Conservation (phyloP, 306 rosid species). For the Pyrus pyrifolia region DNA sequence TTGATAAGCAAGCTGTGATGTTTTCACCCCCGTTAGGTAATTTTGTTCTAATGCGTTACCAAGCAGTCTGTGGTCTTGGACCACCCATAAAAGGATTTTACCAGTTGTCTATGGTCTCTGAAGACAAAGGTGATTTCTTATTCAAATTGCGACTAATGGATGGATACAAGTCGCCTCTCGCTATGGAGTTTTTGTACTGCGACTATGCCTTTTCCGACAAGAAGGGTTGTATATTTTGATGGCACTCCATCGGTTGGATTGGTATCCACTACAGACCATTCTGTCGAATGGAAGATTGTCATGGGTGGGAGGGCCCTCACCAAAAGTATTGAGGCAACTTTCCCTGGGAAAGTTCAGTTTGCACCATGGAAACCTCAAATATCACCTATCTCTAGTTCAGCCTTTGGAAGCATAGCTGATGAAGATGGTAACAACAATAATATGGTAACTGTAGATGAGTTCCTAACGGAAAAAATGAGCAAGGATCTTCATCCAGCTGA, state of each 20-base stretch:
- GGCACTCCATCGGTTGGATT: constrained; percentile 93
- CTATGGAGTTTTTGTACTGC: constrained; percentile 87
- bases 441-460: constrained; percentile 66
- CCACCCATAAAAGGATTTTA: constrained; percentile 87
- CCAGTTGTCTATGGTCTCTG: constrained; percentile 96
- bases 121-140: constrained; percentile 94
- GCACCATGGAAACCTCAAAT: constrained; percentile 75
- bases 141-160: constrained; percentile 82
- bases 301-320: constrained; percentile 71
- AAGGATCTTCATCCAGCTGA: constrained; percentile 92
- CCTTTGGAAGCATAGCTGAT: constrained; percentile 39
- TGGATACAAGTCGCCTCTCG: constrained; percentile 82
- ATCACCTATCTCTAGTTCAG: constrained; percentile 33
- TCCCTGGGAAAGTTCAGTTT: constrained; percentile 90
- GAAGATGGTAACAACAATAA: constrained; percentile 61
- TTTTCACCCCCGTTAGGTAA: constrained; percentile 95
- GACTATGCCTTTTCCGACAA: constrained; percentile 81
- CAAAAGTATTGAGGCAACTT: constrained; percentile 90
- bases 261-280: constrained; percentile 82
- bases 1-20: constrained; percentile 80
- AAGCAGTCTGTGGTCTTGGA: constrained; percentile 60
- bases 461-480: constrained; percentile 78
- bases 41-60: constrained; percentile 81
- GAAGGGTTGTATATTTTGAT: constrained; percentile 78
- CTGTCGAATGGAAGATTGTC: constrained; percentile 91